A percentile compares a stretch with the other conserved stretches of the same genome.
These are phyloP conservation scores for Xerocomus potaroensis DNA, from an alignment of 768 basidiomycete genomes.

Conservation along the genomic window DNA sequence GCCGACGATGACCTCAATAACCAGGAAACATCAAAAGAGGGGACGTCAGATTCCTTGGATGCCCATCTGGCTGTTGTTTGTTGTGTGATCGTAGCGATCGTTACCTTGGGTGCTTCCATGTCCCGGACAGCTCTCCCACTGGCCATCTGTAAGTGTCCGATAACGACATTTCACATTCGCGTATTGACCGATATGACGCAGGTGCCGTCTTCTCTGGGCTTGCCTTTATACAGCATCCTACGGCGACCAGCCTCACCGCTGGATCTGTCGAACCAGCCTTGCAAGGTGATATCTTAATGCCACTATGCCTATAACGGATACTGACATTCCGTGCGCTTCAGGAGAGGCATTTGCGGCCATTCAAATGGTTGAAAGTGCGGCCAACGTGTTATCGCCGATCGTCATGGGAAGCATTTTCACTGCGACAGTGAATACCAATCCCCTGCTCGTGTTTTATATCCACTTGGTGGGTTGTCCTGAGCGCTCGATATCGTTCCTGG, in stretches of 20 bases:
- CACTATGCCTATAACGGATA: too few species aligned
- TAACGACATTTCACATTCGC: not conserved
- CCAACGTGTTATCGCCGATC: constrained; percentile 22
- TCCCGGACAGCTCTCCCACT: constrained; percentile 6
- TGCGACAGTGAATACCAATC: constrained; percentile 17
- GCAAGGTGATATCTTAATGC: constrained; percentile 18
- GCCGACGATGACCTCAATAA: not conserved
- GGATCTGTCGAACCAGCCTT: constrained; percentile 25
- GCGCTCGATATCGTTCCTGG: not conserved
- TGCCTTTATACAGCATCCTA: constrained; percentile 12
- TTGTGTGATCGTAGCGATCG: constrained; percentile 14
- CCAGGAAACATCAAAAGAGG: not conserved
- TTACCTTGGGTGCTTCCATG: constrained; percentile 11
- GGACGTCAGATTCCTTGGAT: constrained; percentile 27
- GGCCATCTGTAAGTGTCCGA: constrained; percentile 12
- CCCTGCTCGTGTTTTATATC: constrained; percentile 23
- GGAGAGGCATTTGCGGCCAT: constrained; percentile 29
- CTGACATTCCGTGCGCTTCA: not conserved
- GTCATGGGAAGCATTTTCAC: constrained; percentile 30
- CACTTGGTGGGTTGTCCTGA: constrained; percentile 16
- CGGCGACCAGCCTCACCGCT: constrained; percentile 23
- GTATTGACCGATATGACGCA: constrained; percentile 6
- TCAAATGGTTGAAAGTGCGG: constrained; percentile 24
- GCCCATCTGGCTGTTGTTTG: constrained; percentile 24
- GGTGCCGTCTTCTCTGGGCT: constrained; percentile 19